Percentiles rank a stretch among this genome's conserved stretches.
These are phyloP conservation scores for Planoprotostelium fungivorum DNA, from an alignment of 78 protist genomes.

Conservation along the genomic window DNA sequence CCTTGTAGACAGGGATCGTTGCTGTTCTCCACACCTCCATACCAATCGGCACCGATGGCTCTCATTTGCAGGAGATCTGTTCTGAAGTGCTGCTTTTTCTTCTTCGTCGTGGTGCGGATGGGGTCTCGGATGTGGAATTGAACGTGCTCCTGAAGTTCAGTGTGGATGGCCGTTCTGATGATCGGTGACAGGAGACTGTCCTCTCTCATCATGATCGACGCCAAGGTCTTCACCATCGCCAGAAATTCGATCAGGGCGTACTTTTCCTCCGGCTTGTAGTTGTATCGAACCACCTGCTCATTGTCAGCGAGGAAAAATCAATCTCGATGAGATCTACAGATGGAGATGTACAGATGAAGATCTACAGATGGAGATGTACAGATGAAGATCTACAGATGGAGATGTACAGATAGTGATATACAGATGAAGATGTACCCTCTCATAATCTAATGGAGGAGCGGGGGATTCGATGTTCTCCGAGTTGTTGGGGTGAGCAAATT, in stretches of 20 bases:
- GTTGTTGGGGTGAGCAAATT: slow-evolving; percentile 53
- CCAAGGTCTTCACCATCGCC: slow-evolving; percentile 74
- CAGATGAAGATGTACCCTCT: slow-evolving; percentile 29
- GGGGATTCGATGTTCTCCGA: slow-evolving; percentile 22
- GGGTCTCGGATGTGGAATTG: slow-evolving; percentile 61
- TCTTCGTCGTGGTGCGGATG: slow-evolving; percentile 36
- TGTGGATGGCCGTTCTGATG: slow-evolving; percentile 32
- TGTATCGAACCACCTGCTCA: slow-evolving; percentile 76
- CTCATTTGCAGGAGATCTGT: slow-evolving; percentile 47
- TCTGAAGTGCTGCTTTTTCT: slow-evolving; percentile 35
- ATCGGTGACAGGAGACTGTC: slow-evolving; percentile 40
- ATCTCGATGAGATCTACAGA: not conserved
- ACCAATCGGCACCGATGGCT: slow-evolving; percentile 63
- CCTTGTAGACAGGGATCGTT: not conserved
- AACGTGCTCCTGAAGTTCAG: slow-evolving; percentile 62
- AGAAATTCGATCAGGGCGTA: slow-evolving; percentile 65
- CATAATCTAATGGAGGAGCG: slow-evolving; percentile 9
- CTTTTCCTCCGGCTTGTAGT: slow-evolving; percentile 61
- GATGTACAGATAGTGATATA: too few relatives aligned
- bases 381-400: not conserved
- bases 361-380: too few relatives aligned
- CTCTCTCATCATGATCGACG: slow-evolving; percentile 10
- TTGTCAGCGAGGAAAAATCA: too few relatives aligned
- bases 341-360: too few relatives aligned
- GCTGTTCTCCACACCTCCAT: slow-evolving; percentile 33